Evolutionary conservation across 257 asterid species (phyloP).

Genomic region (Capsicum rhomboideum): DNA sequence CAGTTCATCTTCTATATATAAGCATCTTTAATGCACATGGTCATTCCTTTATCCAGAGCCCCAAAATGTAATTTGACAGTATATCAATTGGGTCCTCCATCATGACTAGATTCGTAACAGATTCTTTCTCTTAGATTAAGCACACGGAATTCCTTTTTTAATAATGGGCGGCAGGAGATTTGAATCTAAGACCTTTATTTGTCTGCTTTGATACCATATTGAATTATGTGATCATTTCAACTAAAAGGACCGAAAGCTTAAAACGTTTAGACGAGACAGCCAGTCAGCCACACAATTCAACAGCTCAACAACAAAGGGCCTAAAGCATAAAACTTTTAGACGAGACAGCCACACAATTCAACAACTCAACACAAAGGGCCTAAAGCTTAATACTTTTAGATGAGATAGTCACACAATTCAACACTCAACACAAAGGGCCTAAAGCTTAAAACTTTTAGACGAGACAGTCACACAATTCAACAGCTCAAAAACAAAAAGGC

Average conservation of each 20-base stretch:
- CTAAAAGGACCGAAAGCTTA: neutral
- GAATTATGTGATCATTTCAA: neutral
- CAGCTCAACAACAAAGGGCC: neutral
- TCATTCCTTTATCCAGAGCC: no score
- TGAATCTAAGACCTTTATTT: neutral
- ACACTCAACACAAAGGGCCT: neutral
- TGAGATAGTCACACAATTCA: no score
- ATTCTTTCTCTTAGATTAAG: neutral
- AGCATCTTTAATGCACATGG: no score
- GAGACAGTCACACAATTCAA: neutral
- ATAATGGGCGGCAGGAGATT: neutral
- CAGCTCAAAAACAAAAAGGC: neutral
- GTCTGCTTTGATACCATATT: neutral
- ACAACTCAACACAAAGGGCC: neutral
- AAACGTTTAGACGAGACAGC: neutral
- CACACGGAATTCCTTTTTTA: neutral
- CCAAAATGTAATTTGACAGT: no score
- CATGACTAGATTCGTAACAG: no score
- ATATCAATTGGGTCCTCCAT: no score
- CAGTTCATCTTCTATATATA: no score
- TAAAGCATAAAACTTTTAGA: neutral
- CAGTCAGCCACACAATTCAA: neutral
- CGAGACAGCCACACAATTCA: no score
- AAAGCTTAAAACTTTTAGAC: neutral
- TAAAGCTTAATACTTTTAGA: neutral